These are phyloP conservation scores for Exutisphaerella laricina DNA, from an alignment of 2,329 filamentous ascomycete species.

Conservation along the genomic window DNA sequence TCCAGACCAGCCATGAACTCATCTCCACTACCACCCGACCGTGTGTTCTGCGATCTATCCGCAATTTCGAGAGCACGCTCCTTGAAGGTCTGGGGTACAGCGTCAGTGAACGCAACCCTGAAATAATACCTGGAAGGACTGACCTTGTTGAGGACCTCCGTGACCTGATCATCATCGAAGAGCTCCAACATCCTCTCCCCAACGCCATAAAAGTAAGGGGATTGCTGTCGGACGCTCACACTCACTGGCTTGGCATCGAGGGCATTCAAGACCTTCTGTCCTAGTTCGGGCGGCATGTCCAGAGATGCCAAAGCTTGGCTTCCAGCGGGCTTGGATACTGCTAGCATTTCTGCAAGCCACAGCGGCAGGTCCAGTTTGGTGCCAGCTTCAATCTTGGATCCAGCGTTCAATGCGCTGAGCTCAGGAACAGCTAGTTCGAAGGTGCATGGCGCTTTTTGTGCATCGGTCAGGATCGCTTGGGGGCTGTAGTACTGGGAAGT, in stretches of 20 bases:
- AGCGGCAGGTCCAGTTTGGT: conserved; percentile 78
- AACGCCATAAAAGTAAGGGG: conserved; percentile 81
- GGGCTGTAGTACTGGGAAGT: conserved; percentile 78
- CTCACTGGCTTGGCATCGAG: conserved; percentile 83
- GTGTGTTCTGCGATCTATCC: conserved; percentile 81
- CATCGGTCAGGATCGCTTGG: conserved; percentile 76
- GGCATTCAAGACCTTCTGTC: conserved; percentile 76
- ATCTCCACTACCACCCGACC: conserved; percentile 42
- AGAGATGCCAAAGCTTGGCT: conserved; percentile 59
- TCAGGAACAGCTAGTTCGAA: conserved; percentile 86
- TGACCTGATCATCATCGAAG: conserved; percentile 81
- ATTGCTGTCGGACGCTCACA: conserved; percentile 76
- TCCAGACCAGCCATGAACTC: conserved; percentile 87
- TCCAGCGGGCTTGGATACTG: conserved; percentile 50
- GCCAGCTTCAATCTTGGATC: conserved; percentile 66
- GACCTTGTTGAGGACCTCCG: conserved; percentile 51
- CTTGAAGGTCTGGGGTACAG: conserved; percentile 63
- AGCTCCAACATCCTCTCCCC: conserved; percentile 81
- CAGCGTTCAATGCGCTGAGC: conserved; percentile 77
- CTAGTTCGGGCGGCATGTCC: conserved; percentile 72
- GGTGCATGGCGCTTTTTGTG: conserved; percentile 92
- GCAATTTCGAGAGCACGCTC: conserved; percentile 74
- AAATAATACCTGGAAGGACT: conserved; percentile 8
- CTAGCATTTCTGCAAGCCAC: conserved; percentile 93
- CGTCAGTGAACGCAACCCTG: conserved; percentile 1